Conservation (phyloP, 1,139 yeast genomes). For the Geotrichum aggregatum region DNA sequence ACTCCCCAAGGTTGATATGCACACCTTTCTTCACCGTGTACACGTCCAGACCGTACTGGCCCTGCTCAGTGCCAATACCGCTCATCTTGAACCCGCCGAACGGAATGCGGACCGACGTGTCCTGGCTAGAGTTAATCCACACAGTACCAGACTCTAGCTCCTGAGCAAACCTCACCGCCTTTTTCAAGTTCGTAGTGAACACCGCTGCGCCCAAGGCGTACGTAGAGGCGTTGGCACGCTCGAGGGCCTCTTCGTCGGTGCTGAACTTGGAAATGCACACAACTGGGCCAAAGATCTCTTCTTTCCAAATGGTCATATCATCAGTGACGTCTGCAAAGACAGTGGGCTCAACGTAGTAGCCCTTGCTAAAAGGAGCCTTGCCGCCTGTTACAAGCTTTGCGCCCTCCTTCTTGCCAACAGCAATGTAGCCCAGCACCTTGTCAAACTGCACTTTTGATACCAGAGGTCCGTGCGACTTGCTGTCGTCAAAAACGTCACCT, state of each 20-base stretch:
- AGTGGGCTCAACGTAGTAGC: conserved; percentile 66
- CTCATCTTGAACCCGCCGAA: conserved; percentile 80
- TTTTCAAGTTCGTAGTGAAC: conserved; percentile 57
- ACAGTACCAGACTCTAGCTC: conserved; percentile 70
- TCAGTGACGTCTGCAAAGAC: conserved; percentile 61
- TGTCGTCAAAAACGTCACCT: conserved; percentile 42
- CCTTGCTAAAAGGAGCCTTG: conserved; percentile 49
- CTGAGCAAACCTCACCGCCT: conserved; percentile 57
- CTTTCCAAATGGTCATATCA: conserved; percentile 59
- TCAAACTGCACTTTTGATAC: conserved; percentile 66
- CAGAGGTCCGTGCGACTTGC: conserved; percentile 71
- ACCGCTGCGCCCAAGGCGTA: conserved; percentile 84
- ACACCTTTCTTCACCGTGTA: conserved; percentile 80
- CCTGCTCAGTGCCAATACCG: conserved; percentile 86
- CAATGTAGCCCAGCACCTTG: conserved; percentile 62
- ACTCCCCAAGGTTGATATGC: conserved; percentile 45
- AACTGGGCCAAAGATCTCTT: conserved; percentile 87
- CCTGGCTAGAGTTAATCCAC: conserved; percentile 80
- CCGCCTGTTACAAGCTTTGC: conserved; percentile 54
- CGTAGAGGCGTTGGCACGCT: conserved; percentile 70
- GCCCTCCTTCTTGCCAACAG: conserved; percentile 68
- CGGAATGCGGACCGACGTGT: conserved; percentile 70
- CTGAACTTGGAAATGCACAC: conserved; percentile 65
- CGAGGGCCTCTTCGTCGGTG: conserved; percentile 66
- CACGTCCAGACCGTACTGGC: conserved; percentile 70